Conservation (phyloP, 73 alveolate genomes). For the Symbiodinium natans region DNA sequence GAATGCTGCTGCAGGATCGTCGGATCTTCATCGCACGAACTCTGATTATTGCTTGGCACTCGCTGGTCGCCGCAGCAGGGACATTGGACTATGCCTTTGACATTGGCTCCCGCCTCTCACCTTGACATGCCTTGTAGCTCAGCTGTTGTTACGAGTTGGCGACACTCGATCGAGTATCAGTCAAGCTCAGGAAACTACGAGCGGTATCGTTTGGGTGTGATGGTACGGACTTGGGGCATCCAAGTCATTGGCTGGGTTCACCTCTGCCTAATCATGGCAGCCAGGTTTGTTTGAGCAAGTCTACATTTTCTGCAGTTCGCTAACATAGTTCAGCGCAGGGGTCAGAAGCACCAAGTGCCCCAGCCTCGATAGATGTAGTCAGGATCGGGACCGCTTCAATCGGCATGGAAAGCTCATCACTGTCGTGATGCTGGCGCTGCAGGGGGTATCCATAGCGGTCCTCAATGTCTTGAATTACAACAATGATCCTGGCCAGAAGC, state of each 20-base stretch:
- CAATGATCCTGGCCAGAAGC: slow-evolving; percentile 24
- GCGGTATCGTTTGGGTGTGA: slow-evolving; percentile 39
- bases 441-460: slow-evolving; percentile 26
- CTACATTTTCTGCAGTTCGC: too few relatives aligned
- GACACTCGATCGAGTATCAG: too few relatives aligned
- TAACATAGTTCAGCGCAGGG: background rate
- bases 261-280: slow-evolving; percentile 41
- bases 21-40: slow-evolving; percentile 58
- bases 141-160: too few relatives aligned
- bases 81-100: slow-evolving; percentile 49
- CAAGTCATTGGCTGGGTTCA: slow-evolving; percentile 81
- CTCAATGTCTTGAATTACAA: slow-evolving; percentile 41
- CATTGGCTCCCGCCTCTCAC: background rate
- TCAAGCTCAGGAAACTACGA: slow-evolving; percentile 53
- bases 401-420: slow-evolving; percentile 45
- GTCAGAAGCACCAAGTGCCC: background rate
- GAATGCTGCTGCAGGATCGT: slow-evolving; percentile 12
- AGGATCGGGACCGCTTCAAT: slow-evolving; percentile 35
- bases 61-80: slow-evolving; percentile 27
- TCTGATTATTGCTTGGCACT: slow-evolving; percentile 54
- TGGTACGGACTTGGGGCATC: slow-evolving; percentile 80
- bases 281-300: background rate
- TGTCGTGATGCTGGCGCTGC: slow-evolving; percentile 46
- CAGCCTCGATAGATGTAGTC: background rate
- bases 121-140: too few relatives aligned